phyloP scores from a whole-genome alignment of 78 protist species.

The Corallochytrium limacisporum region DNA sequence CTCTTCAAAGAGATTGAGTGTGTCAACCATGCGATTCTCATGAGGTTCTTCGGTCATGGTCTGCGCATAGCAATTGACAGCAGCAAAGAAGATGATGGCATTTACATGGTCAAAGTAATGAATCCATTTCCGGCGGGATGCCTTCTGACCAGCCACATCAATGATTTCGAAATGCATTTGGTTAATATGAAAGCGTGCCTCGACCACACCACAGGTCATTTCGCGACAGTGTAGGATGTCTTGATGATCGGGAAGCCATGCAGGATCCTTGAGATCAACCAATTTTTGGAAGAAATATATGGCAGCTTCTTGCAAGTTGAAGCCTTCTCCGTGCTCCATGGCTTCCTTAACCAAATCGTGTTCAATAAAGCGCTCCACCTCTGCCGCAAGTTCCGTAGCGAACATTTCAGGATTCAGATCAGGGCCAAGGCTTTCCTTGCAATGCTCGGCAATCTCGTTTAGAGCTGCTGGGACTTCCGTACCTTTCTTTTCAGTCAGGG shows the following conservation, averaged over 20 bases:
- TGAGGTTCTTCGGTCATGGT: slow-evolving; percentile 56
- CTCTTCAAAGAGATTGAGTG: slow-evolving; percentile 68
- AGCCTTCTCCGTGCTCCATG: slow-evolving; percentile 47
- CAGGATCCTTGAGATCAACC: slow-evolving; percentile 31
- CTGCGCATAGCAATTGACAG: slow-evolving; percentile 69
- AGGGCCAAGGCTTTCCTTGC: neutral
- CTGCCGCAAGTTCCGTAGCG: slow-evolving; percentile 10
- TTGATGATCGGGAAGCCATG: slow-evolving; percentile 66
- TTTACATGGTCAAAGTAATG: slow-evolving; percentile 87
- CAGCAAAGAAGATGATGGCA: slow-evolving; percentile 78
- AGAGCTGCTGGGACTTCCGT: neutral
- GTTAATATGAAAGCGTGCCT: slow-evolving; percentile 45
- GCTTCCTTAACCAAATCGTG: slow-evolving; percentile 49
- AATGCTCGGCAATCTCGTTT: neutral
- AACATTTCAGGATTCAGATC: neutral
- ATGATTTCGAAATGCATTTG: slow-evolving; percentile 50
- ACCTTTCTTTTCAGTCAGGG: neutral
- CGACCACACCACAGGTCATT: slow-evolving; percentile 82
- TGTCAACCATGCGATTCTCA: slow-evolving; percentile 79
- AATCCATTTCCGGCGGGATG: slow-evolving; percentile 86
- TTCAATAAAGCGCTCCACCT: slow-evolving; percentile 55
- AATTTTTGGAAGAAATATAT: slow-evolving; percentile 54
- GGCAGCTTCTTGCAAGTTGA: slow-evolving; percentile 74
- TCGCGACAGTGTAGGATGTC: slow-evolving; percentile 81
- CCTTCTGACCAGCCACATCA: slow-evolving; percentile 91